Conservation (phyloP, 2,329 filamentous ascomycete species). For the Xylariaceae sp. region DNA sequence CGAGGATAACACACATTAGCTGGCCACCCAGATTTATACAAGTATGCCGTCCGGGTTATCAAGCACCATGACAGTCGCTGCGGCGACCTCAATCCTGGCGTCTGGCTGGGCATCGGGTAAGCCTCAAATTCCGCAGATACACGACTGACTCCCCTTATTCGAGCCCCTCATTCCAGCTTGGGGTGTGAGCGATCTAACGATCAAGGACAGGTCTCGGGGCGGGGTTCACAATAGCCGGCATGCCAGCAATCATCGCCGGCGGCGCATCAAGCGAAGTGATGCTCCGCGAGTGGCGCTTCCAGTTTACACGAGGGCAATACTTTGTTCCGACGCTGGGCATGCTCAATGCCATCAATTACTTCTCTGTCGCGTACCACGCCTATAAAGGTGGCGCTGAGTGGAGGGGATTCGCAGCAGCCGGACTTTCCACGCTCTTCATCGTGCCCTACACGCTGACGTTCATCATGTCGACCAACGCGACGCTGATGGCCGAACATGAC, state of each 20-base stretch:
- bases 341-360: not conserved
- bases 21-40: not conserved
- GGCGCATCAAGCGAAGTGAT: not conserved
- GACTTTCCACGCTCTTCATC: constrained; percentile 21
- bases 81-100: not conserved
- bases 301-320: not conserved
- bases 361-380: constrained; percentile 17
- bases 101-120: not conserved
- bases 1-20: not conserved
- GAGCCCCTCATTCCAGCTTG: too few species aligned
- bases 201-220: not conserved
- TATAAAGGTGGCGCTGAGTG: constrained; percentile 20
- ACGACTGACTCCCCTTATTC: too few species aligned
- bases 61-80: not conserved
- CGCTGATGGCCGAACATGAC: constrained; percentile 15
- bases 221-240: not conserved
- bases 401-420: constrained; percentile 23
- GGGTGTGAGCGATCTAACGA: not conserved
- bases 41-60: not conserved
- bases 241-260: not conserved
- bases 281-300: not conserved
- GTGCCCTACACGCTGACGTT: constrained; percentile 23
- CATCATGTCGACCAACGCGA: constrained; percentile 20
- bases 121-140: not conserved
- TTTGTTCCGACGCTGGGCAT: not conserved